Evolutionary conservation across 208 protist genomes (phyloP), one percentile per base, ranked within the genome.

Genomic region (Trypanosoma cruzi): DNA sequence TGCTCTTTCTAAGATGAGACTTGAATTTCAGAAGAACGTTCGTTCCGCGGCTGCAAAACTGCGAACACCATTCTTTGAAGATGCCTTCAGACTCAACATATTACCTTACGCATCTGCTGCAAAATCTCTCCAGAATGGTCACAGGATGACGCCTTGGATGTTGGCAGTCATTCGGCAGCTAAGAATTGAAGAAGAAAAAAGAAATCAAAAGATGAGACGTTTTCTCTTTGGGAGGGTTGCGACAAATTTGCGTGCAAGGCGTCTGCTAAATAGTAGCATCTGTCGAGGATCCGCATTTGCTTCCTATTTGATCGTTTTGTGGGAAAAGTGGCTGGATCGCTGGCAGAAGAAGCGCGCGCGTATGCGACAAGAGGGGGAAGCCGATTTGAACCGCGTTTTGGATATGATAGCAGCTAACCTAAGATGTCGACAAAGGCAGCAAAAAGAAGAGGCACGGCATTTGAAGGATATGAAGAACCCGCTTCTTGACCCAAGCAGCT

Each of bases 231-330:
- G 14, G 22, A 37, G 50, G 46, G 42, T 74, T n/a, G 59, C 54
- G 34, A 74, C 60, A 48, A 74, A 74, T 32, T 52, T 74, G 26
- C 69, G 69, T 31, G 29, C 61, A 46, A 61, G 44, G n/a, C 36
- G 42, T 46, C 22, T 74, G 18, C 34, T 74, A 37, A 46, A 40
- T 7, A 56, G 42, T 26, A 4, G 44, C 18, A 8, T 61, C 1
- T 74, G 61, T 46, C 40, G 40, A 59, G 69, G 69, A 24, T 74
- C 60, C 18, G 69, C 69, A 26, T 34, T 74, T 5, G 61, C 69
- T 53, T 55, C 61, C 10, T 74, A 57, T 40, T 2, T 74, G 40
- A 56, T 68, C 48, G 50, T 74, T 22, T 26, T 74, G 1, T 67
- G 69, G 69, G 42, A 68, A 34, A 61, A 57, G 28, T 74, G 69